A percentile compares a stretch with the other conserved stretches of the same genome.
Conservation (phyloP, 805 yeast genomes). For the Zygosaccharomyces bisporus region DNA sequence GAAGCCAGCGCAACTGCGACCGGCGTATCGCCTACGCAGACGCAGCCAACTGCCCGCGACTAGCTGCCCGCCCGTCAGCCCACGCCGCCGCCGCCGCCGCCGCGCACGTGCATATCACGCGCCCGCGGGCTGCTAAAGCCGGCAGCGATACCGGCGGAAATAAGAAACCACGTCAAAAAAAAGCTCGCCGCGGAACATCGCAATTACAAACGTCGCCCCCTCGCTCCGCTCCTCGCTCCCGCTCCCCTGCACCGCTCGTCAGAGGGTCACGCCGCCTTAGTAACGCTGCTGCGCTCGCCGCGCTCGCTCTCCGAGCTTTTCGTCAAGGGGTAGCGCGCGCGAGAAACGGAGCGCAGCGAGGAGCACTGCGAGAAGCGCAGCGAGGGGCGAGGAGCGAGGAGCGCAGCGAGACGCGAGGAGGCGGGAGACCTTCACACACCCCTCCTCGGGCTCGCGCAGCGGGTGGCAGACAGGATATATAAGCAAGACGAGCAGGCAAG, state of each 20-base stretch:
- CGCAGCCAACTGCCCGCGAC: no score
- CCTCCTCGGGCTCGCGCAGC: background rate
- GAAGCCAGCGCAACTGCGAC: no score
- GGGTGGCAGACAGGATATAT: background rate
- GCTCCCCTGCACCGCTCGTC: no score
- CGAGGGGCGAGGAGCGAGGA: background rate
- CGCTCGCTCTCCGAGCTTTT: background rate
- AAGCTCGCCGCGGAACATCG: background rate
- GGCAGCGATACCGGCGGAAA: background rate
- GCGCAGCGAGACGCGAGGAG: background rate
- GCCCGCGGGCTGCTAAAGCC: no score
- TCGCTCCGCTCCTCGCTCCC: background rate
- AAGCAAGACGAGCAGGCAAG: background rate
- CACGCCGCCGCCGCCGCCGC: no score
- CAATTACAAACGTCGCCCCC: background rate
- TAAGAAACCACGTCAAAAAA: no score
- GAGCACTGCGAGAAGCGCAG: no score
- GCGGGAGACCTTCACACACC: background rate
- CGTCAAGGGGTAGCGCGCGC: background rate
- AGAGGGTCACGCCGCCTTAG: background rate
- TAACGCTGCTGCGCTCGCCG: background rate
- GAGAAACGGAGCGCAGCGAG: no score
- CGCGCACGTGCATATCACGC: background rate
- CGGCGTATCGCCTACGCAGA: no score
- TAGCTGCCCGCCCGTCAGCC: no score